These are phyloP conservation scores for Fusarium subglutinans DNA, from an alignment of 2,329 filamentous ascomycete species.

Conservation along the genomic window DNA sequence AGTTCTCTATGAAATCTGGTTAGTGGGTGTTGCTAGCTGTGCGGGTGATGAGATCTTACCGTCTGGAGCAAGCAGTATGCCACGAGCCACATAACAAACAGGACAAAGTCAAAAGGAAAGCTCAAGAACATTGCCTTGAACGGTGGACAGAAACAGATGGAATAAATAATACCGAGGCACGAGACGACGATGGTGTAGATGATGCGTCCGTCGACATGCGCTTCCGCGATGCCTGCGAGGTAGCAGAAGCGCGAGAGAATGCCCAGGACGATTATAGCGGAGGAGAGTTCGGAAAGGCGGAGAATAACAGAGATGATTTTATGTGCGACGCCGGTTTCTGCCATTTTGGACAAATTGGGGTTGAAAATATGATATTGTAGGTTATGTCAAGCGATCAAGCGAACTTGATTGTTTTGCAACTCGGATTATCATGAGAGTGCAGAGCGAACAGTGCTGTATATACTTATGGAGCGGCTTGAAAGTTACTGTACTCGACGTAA, in stretches of 20 bases:
- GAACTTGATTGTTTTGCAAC: no score
- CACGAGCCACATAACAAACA: slow-evolving; percentile 10
- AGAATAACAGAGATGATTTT: neutral
- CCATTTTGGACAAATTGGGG: neutral
- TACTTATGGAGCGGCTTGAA: rapidly evolving
- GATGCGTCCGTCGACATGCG: neutral
- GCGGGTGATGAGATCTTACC: neutral
- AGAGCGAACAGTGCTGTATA: neutral
- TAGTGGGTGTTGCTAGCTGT: neutral
- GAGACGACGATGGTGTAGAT: slow-evolving; percentile 1
- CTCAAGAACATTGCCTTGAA: neutral
- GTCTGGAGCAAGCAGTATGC: slow-evolving; percentile 11
- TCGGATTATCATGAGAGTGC: no score
- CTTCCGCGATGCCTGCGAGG: neutral
- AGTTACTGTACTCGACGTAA: rapidly evolving
- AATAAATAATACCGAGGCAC: neutral
- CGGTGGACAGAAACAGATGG: neutral
- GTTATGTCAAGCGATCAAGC: no score
- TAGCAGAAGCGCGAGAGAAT: neutral
- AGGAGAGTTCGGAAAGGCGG: neutral
- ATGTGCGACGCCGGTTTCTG: neutral
- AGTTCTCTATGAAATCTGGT: neutral
- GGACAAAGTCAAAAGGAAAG: neutral
- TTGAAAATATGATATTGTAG: neutral
- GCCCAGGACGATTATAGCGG: neutral